Percentiles rank a stretch among this genome's conserved stretches.
Conservation (phyloP, 768 basidiomycete species). For the Pleurotus pulmonarius region DNA sequence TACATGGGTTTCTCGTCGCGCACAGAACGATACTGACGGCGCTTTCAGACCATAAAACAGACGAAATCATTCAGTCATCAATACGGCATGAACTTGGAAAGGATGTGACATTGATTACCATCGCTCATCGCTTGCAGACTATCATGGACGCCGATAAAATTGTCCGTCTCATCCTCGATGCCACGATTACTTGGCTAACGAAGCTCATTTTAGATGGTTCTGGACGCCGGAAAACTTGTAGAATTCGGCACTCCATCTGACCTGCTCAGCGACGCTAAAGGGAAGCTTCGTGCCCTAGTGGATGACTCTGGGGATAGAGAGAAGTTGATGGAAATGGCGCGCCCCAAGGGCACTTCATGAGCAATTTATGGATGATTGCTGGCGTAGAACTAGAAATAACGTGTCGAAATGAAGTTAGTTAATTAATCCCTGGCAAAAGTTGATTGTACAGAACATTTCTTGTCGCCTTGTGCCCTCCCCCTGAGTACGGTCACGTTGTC, state of each 20-base stretch:
- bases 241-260: slow-evolving; percentile 52
- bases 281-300: slow-evolving; percentile 49
- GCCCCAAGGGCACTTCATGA: too few species aligned
- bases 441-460: too few species aligned
- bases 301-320: slow-evolving; percentile 55
- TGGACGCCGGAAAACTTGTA: slow-evolving; percentile 55
- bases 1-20: slow-evolving; percentile 15
- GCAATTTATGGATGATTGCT: too few species aligned
- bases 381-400: too few species aligned
- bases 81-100: slow-evolving; percentile 60
- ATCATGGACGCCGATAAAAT: slow-evolving; percentile 66
- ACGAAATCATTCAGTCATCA: slow-evolving; percentile 52
- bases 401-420: too few species aligned
- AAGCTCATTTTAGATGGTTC: slow-evolving; percentile 34
- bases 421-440: too few species aligned
- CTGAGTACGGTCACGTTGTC: too few species aligned
- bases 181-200: slow-evolving; percentile 13
- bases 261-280: slow-evolving; percentile 49
- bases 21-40: not conserved
- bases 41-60: slow-evolving; percentile 53
- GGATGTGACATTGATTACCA: slow-evolving; percentile 59
- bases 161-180: slow-evolving; percentile 25
- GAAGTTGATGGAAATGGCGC: slow-evolving; percentile 1
- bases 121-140: slow-evolving; percentile 69
- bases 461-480: too few species aligned